phyloP scores from a whole-genome alignment of 2,329 filamentous ascomycete species.

The Metarhizium anisopliae region DNA sequence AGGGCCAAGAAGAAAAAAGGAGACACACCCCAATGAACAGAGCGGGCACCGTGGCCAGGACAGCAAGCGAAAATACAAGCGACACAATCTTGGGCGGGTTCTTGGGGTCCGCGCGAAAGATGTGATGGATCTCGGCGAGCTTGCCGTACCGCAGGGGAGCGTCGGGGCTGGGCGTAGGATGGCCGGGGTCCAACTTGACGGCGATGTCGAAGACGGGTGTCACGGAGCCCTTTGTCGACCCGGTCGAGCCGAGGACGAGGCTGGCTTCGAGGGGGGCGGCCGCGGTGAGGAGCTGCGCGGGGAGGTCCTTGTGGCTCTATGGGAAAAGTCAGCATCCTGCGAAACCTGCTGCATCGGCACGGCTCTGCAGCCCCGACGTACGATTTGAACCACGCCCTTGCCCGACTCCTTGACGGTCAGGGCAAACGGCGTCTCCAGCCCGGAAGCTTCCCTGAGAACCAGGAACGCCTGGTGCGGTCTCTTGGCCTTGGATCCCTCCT shows the following conservation, averaged over 20 bases:
- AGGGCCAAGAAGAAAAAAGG: not conserved
- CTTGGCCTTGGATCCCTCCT: slow-evolving; percentile 69
- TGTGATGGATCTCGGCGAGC: slow-evolving; percentile 79
- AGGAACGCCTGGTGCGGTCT: slow-evolving; percentile 93
- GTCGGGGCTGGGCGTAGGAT: slow-evolving; percentile 51
- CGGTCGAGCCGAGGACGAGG: slow-evolving; percentile 80
- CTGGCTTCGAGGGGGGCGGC: slow-evolving; percentile 65
- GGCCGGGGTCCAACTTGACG: slow-evolving; percentile 53
- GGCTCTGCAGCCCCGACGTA: slow-evolving; percentile 39
- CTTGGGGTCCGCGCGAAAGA: slow-evolving; percentile 71
- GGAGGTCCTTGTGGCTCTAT: slow-evolving; percentile 83
- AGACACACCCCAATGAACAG: slow-evolving; percentile 56
- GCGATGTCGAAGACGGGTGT: slow-evolving; percentile 64
- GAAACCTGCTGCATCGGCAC: no score
- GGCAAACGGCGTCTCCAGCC: slow-evolving; percentile 80
- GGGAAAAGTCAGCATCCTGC: not conserved
- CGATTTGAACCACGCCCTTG: slow-evolving; percentile 76
- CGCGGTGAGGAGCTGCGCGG: slow-evolving; percentile 66
- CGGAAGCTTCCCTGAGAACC: slow-evolving; percentile 66
- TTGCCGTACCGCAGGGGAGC: slow-evolving; percentile 75
- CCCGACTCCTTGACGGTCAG: slow-evolving; percentile 79
- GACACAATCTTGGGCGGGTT: slow-evolving; percentile 77
- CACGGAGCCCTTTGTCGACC: slow-evolving; percentile 58
- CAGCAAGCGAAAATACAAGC: slow-evolving; percentile 63
- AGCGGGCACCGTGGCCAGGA: slow-evolving; percentile 64